These are phyloP conservation scores for Pythium apleroticum DNA, from an alignment of 352 stramenopile genomes.

Conservation along the genomic window DNA sequence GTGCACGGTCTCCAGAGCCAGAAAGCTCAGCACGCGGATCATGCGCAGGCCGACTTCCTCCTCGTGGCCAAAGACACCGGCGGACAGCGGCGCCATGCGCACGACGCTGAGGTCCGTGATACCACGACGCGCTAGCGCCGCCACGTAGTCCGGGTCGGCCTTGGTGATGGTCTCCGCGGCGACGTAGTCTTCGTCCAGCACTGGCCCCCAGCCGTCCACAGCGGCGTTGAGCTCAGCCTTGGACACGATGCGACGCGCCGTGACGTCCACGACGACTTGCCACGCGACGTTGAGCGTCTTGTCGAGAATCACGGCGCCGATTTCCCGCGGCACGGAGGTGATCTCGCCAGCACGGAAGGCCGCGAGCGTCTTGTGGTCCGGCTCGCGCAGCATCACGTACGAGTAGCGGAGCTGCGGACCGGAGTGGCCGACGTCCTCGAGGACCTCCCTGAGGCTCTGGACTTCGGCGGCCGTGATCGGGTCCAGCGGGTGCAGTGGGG, in stretches of 20 bases:
- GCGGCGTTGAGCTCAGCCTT: conserved; percentile 37
- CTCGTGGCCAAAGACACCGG: conserved; percentile 41
- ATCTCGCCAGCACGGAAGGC: conserved; percentile 33
- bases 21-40: conserved; percentile 51
- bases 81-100: conserved; percentile 41
- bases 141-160: conserved; percentile 40
- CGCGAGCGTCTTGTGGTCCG: conserved; percentile 41
- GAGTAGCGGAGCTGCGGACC: conserved; percentile 40
- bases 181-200: conserved; percentile 51
- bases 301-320: conserved; percentile 43
- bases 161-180: conserved; percentile 45
- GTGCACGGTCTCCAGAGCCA: conserved; percentile 39
- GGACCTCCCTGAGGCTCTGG: conserved; percentile 41
- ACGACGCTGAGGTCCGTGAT: conserved; percentile 50
- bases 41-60: conserved; percentile 43
- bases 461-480: conserved; percentile 47
- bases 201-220: conserved; percentile 42
- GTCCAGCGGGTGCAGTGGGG: conserved; percentile 40
- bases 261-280: conserved; percentile 46
- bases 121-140: conserved; percentile 38
- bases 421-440: conserved; percentile 37
- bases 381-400: conserved; percentile 56
- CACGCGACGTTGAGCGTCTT: conserved; percentile 32
- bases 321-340: conserved; percentile 36
- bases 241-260: conserved; percentile 31